phyloP scores from a whole-genome alignment of 306 rosid species.

The Cyamopsis tetragonoloba region DNA sequence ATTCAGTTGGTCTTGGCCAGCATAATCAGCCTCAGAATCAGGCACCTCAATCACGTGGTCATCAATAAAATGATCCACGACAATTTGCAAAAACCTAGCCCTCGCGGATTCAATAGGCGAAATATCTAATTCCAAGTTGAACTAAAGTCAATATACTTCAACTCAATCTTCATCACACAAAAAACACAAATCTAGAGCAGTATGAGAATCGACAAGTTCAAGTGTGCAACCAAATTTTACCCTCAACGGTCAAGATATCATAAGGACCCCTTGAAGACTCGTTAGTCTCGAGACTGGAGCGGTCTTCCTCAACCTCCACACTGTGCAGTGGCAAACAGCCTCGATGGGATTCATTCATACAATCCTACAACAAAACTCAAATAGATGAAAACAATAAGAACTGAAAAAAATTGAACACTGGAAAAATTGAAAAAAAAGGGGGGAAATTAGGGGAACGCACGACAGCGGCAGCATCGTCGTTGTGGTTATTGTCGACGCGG shows the following conservation, averaged over 20 bases:
- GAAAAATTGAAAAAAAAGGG: not conserved
- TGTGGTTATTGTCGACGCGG: slow-evolving; percentile 24
- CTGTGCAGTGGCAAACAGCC: slow-evolving; percentile 64
- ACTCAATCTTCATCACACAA: not conserved
- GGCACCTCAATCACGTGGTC: slow-evolving; percentile 53
- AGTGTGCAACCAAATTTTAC: slow-evolving; percentile 39
- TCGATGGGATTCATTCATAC: slow-evolving; percentile 66
- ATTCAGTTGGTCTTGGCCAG: slow-evolving; percentile 59
- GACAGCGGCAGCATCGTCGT: slow-evolving; percentile 45
- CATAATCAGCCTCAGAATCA: slow-evolving; percentile 61
- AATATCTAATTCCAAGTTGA: slow-evolving; percentile 54
- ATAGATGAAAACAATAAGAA: no score
- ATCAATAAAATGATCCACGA: slow-evolving; percentile 75
- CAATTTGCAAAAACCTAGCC: slow-evolving; percentile 75
- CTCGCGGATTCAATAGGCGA: slow-evolving; percentile 80
- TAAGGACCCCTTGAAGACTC: slow-evolving; percentile 61
- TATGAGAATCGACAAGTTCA: not conserved
- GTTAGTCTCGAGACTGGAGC: slow-evolving; percentile 62
- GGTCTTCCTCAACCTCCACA: slow-evolving; percentile 77
- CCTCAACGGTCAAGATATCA: slow-evolving; percentile 55
- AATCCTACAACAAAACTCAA: slow-evolving; percentile 43
- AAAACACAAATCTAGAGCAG: not conserved
- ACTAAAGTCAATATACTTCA: slow-evolving; percentile 19
- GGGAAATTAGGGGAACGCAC: not conserved
- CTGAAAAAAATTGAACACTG: not conserved